Base-by-base conservation (phyloP, 1,284 basidiomycete genomes). In the Cutaneotrichosporon spelunceum region DNA sequence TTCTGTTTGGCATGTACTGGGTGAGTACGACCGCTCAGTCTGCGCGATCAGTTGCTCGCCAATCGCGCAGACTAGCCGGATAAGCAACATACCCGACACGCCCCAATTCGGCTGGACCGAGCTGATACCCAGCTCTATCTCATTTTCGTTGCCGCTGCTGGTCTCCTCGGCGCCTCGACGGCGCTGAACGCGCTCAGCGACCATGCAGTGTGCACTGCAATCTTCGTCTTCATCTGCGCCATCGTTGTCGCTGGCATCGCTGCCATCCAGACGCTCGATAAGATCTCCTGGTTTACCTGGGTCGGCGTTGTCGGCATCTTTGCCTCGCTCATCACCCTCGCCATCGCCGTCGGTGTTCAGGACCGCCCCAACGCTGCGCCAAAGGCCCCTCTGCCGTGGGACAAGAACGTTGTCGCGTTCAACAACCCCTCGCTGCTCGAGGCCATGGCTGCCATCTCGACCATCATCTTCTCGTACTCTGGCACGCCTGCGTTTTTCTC, bases 361-460 rank as follows among this genome's bases (percentile, higher is more conserved):
- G 72, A 74, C 59, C 66, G 79, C 50, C 77, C 79, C 1, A 68
- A 72, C 1, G 64, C 66, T 1, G 74, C 74, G 0, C 77, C 78
- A 14, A 60, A 68, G 16, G 34, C 57, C 2, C 62, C 60, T 34
- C 72, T 69, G 0, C 66, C 69, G 1, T 78, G 67, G 66, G 69
- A 74, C 55, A 42, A 67, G 61, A 59, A 65, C 14, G 57, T 72
- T 56, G 47, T 59, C 11, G 56, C 70, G 19, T 66, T 68, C 29
- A 64, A 62, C 48, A 47, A 64, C 29, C 68, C 72, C 3, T 63
- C 68, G 3, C 70, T 74, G 50, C 61, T 57, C 6, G 63, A 71
- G 49, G 72, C 66, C 42, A 67, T 69, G 45, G 65, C 66, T 10
- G 71, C 75, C 1, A 61, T 75, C 29, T 65, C 72, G n/a, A 68